phyloP scores from a whole-genome alignment of 2,329 filamentous ascomycete genomes.

The Monosporascus ibericus region DNA sequence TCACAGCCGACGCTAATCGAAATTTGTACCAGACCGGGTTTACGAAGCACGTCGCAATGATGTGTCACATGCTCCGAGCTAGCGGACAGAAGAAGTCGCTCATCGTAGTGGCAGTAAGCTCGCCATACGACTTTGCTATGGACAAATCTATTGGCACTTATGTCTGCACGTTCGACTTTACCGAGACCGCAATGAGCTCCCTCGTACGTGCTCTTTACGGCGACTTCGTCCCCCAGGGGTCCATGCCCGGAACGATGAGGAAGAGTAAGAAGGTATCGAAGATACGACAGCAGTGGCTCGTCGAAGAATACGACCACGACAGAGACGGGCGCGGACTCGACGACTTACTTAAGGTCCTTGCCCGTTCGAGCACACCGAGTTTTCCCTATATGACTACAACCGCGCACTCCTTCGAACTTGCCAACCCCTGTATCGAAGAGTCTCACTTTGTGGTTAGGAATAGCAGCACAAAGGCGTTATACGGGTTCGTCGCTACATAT shows the following conservation, averaged over 20 bases:
- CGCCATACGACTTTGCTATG: slow-evolving; percentile 93
- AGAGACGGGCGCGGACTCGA: slow-evolving; percentile 70
- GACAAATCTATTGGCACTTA: slow-evolving; percentile 88
- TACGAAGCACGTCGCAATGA: slow-evolving; percentile 93
- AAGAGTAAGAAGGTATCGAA: slow-evolving; percentile 84
- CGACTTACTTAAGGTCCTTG: slow-evolving; percentile 64
- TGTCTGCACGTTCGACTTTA: slow-evolving; percentile 94
- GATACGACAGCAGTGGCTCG: slow-evolving; percentile 90
- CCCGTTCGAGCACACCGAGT: slow-evolving; percentile 59
- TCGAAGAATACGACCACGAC: slow-evolving; percentile 78
- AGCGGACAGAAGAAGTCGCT: slow-evolving; percentile 80
- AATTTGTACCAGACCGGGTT: slow-evolving; percentile 93
- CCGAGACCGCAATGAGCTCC: slow-evolving; percentile 81
- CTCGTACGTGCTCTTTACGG: slow-evolving; percentile 80
- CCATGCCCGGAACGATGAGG: slow-evolving; percentile 66
- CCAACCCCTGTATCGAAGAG: slow-evolving; percentile 65
- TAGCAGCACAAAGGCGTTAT: slow-evolving; percentile 83
- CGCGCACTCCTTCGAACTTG: slow-evolving; percentile 70
- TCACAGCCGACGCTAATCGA: slow-evolving; percentile 89
- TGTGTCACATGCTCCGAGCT: slow-evolving; percentile 76
- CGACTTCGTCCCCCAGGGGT: slow-evolving; percentile 56
- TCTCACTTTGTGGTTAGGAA: slow-evolving; percentile 89
- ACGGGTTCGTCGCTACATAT: slow-evolving; percentile 89
- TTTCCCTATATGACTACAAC: slow-evolving; percentile 66
- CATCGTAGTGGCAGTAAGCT: slow-evolving; percentile 88